A percentile compares a stretch with the other conserved stretches of the same genome.
Conservation (phyloP, 78 protist species). For the Protostelium mycophagum region DNA sequence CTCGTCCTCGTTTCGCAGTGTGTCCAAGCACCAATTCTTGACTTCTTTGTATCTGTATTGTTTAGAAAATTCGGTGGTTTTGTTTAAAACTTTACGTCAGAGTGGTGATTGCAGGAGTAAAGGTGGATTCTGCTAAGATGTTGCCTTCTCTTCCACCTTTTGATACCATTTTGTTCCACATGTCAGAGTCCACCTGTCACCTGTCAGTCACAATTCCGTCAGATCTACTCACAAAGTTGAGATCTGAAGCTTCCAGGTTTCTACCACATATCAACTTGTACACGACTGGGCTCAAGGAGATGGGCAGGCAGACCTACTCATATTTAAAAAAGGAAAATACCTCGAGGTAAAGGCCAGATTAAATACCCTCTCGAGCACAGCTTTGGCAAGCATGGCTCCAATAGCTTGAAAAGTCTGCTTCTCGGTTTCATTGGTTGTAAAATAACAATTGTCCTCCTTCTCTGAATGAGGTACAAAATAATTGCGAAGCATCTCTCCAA, state of each 20-base stretch:
- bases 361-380: neutral
- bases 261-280: neutral
- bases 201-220: neutral
- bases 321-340: neutral
- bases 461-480: neutral
- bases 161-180: neutral
- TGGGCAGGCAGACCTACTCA: neutral
- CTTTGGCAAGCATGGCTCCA: neutral
- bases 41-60: no score
- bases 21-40: neutral
- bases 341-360: neutral
- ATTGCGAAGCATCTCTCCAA: neutral
- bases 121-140: neutral
- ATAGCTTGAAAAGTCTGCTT: neutral
- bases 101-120: neutral
- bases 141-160: neutral
- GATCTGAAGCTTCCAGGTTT: neutral
- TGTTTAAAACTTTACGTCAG: neutral
- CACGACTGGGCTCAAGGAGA: neutral
- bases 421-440: neutral
- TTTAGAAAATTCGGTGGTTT: neutral
- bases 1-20: neutral
- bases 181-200: neutral
- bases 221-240: neutral
- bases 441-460: neutral